These are phyloP conservation scores for Mycena maculata DNA, from an alignment of 768 basidiomycete species.

Conservation along the genomic window DNA sequence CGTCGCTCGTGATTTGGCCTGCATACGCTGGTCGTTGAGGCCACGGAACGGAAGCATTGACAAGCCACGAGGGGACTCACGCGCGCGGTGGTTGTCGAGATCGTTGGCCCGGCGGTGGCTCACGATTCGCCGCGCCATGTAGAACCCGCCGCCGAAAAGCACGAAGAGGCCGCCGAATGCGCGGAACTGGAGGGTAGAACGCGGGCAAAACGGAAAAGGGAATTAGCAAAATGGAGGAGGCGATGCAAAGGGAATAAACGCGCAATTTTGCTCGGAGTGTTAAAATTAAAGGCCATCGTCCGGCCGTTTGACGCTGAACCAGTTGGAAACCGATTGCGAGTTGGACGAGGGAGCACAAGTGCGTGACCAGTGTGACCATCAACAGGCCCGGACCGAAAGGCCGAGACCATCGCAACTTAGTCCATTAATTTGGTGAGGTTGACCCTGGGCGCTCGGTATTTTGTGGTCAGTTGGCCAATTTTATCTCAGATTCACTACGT, in stretches of 20 bases:
- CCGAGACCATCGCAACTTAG: neutral
- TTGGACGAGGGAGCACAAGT: neutral
- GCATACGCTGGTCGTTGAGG: too few species aligned
- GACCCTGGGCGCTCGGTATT: too few species aligned
- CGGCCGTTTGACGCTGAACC: neutral
- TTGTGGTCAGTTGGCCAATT: too few species aligned
- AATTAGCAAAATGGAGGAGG: neutral
- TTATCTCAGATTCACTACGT: too few species aligned
- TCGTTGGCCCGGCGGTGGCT: constrained; percentile 15
- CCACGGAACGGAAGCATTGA: too few species aligned
- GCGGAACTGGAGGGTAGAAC: constrained; percentile 30
- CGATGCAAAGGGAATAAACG: neutral
- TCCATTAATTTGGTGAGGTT: too few species aligned
- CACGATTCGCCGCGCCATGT: constrained; percentile 22
- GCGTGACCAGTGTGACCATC: neutral
- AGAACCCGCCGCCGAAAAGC: constrained; percentile 30
- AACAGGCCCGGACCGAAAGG: too few species aligned
- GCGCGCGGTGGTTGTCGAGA: constrained; percentile 18
- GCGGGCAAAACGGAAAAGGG: too few species aligned
- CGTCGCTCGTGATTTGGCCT: too few species aligned
- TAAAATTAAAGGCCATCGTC: constrained; percentile 19
- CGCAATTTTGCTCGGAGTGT: constrained; percentile 25
- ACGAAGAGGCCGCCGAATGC: constrained; percentile 32
- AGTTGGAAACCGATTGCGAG: neutral
- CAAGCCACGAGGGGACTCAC: neutral